Evolutionary conservation across 2,329 filamentous ascomycete genomes (phyloP), one percentile per base, ranked within the genome.

Genomic region (Colletotrichum costaricense): DNA sequence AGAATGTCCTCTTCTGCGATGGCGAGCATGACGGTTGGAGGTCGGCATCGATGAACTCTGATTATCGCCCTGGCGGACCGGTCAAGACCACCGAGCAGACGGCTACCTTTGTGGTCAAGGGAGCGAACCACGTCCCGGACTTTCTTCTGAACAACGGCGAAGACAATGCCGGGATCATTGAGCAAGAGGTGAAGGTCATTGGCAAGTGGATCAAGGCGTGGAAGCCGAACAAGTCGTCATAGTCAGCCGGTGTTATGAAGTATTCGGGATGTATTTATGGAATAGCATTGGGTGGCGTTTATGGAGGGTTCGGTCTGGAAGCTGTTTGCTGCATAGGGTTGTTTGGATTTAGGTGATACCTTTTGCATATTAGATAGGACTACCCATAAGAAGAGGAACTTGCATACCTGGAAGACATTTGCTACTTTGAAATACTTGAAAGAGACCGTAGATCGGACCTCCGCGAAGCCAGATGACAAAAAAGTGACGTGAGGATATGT

Each of bases 21-120:
- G 74, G 72, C 28, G 74, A 75, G 58, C 63, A 60, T 16, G 67
- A 75, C 58, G 67, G 63, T 11, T 72, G 74, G 74, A 72, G 38
- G 26, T 63, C 62, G 35, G 74, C 72, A 5, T 67, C 58, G 24
- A 59, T 72, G 56, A 74, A 63, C 67, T 71, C 72, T 6, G 46
- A n/a, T 3, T 72, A 63, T 22, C 72, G 74, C 5, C 72, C 74
- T 1, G 54, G 74, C 12, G 63, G 74, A 2, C 72, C 67, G 8
- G 38, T 54, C 11, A 42, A 67, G 58, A 64, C 62, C 22, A 72
- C 63, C 6, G 63, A 75, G 5, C n/a, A 68, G 35, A 33, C 64
- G 19, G 62, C 67, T 19, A 38, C 57, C 26, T 60, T 74, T 24
- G 62, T 75, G 8, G 49, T 75, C 6, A 58, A 65, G n/a, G 63